A percentile compares a stretch with the other conserved stretches of the same genome.
These are phyloP conservation scores for Pseudomonodictys pantanalensis DNA, from an alignment of 495 filamentous ascomycete genomes.

Conservation along the genomic window DNA sequence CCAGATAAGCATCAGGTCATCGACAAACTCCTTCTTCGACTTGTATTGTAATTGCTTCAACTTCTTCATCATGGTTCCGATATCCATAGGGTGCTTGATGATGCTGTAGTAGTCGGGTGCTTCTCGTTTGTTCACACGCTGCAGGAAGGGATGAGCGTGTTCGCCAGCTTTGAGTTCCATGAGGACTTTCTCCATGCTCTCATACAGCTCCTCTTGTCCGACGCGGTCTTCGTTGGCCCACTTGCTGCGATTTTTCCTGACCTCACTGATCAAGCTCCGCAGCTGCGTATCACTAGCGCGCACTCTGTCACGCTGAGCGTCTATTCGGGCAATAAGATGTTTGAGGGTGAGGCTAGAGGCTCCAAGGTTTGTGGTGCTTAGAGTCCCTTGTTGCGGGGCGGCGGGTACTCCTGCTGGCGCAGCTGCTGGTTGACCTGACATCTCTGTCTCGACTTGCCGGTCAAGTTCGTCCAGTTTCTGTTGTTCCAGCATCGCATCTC, in stretches of 20 bases:
- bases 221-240: conserved; percentile 98
- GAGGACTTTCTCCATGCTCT: conserved; percentile 91
- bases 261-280: conserved; percentile 88
- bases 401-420: conserved; percentile 46
- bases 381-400: conserved; percentile 67
- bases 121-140: conserved; percentile 91
- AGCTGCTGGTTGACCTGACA: conserved; percentile 63
- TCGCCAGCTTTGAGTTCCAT: conserved; percentile 94
- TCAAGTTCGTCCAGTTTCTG: conserved; percentile 95
- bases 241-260: conserved; percentile 94
- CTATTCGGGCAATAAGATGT: conserved; percentile 92
- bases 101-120: conserved; percentile 93
- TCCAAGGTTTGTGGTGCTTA: conserved; percentile 90
- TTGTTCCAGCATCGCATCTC: conserved; percentile 95
- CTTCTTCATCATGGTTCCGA: conserved; percentile 97
- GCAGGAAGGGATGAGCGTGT: conserved; percentile 89
- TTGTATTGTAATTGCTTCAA: conserved; percentile 82
- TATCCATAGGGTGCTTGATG: conserved; percentile 97
- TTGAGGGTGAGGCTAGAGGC: conserved; percentile 96
- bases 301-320: conserved; percentile 83
- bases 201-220: conserved; percentile 95
- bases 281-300: conserved; percentile 89
- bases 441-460: conserved; percentile 91
- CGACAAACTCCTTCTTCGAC: conserved; percentile 92
- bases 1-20: conserved; percentile 93